Evolutionary conservation across 768 basidiomycete genomes (phyloP).

Genomic region (Leccinellum rugosiceps): DNA sequence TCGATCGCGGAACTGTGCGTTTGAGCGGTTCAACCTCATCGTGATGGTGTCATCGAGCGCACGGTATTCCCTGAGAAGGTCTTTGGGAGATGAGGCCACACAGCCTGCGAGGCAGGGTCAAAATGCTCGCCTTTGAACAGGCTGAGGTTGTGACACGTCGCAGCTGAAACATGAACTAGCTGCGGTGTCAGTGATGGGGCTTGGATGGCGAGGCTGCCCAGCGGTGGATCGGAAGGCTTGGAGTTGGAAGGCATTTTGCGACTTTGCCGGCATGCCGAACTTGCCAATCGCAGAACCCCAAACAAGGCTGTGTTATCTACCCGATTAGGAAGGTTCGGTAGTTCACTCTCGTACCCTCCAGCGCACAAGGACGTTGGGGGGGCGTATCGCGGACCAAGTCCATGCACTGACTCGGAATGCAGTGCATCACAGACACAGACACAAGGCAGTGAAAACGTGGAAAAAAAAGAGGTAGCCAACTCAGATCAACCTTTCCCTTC

Average conservation of each 20-base stretch:
- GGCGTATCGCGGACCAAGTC: not conserved
- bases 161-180: constrained; percentile 66
- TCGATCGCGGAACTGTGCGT: constrained; percentile 70
- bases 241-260: constrained; percentile 38
- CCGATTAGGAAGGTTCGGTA: constrained; percentile 33
- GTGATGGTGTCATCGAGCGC: constrained; percentile 75
- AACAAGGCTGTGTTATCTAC: constrained; percentile 13
- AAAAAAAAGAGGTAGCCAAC: not conserved
- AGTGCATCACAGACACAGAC: not conserved
- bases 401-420: not conserved
- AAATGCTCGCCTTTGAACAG: constrained; percentile 60
- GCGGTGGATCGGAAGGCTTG: constrained; percentile 39
- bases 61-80: constrained; percentile 79
- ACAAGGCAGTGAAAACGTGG: not conserved
- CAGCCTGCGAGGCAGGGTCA: constrained; percentile 3
- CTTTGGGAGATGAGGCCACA: constrained; percentile 38
- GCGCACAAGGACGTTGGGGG: not conserved
- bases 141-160: constrained; percentile 72
- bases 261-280: constrained; percentile 28
- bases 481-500: not conserved
- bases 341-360: constrained; percentile 3
- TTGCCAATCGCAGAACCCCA: constrained; percentile 21
- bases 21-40: constrained; percentile 78
- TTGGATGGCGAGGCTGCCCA: constrained; percentile 71
- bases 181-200: constrained; percentile 57